Base-by-base conservation (phyloP, 2,329 filamentous ascomycete genomes). In the Lizonia empirigonia region DNA sequence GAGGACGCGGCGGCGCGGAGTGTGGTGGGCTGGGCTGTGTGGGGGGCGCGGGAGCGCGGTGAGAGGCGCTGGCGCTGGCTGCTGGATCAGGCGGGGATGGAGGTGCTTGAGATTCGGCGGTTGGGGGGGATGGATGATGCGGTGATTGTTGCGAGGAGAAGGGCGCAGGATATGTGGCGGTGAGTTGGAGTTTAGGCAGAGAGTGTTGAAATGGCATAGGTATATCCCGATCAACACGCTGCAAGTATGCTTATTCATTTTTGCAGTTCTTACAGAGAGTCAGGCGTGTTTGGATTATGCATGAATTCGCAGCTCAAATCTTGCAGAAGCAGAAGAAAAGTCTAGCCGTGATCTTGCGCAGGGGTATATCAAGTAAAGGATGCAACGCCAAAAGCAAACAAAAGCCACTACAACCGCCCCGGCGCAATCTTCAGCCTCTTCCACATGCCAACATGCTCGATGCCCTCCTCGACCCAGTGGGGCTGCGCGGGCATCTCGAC, bases 361-460 rank as follows among this genome's bases (percentile, higher is more conserved):
- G n/a, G n/a, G n/a, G n/a, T n/a, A n/a, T n/a, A n/a, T n/a, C n/a
- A n/a, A n/a, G n/a, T n/a, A n/a, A n/a, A n/a, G n/a, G n/a, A n/a
- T n/a, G n/a, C n/a, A n/a, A n/a, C n/a, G n/a, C n/a, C n/a, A n/a
- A n/a, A n/a, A n/a, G n/a, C n/a, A n/a, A n/a, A n/a, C n/a, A n/a
- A n/a, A n/a, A n/a, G n/a, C n/a, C n/a, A 20, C 32, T 54, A 54
- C 56, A 64, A 65, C 62, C 64, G 67, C 36, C 57, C 55, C 23
- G 33, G 47, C 15, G 61, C 62, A 33, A 78, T 55, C 48, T 74
- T 70, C 15, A 80, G 29, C 50, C 76, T 63, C 70, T 74, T 81
- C 81, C 84, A 96, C 91, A 97, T 95, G 53, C 89, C 91, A 15
- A 95, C 81, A 77, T 96, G 91, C 58, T 83, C 79, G 46, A 96